Evolutionary conservation across 2,329 filamentous ascomycete species (phyloP).

Genomic region (Penicillium sp.): DNA sequence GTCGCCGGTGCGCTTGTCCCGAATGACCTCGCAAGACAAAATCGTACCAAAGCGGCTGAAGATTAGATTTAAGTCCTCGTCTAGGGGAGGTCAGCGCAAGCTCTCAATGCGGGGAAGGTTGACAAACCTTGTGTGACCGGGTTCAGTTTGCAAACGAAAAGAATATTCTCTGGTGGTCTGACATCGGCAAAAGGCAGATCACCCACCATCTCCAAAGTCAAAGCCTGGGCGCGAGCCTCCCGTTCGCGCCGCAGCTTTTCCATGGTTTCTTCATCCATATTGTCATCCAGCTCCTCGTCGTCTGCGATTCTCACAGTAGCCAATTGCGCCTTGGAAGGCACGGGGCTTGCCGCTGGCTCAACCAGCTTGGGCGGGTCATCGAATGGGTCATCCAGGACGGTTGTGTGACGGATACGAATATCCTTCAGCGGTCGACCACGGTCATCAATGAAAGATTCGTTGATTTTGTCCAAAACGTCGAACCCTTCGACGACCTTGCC

Average conservation of each 20-base stretch:
- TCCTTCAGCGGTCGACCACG: conserved; percentile 87
- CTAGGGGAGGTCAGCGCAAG: conserved; percentile 42
- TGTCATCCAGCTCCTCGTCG: conserved; percentile 77
- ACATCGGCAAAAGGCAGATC: conserved; percentile 97
- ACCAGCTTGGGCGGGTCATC: conserved; percentile 75
- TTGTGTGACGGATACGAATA: conserved; percentile 90
- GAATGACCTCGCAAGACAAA: conserved; percentile 91
- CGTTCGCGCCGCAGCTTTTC: conserved; percentile 82
- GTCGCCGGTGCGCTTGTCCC: conserved; percentile 90
- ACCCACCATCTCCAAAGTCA: conserved; percentile 97
- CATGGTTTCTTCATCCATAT: conserved; percentile 76
- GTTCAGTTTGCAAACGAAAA: conserved; percentile 98
- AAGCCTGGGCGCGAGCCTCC: conserved; percentile 88
- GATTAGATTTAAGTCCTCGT: conserved; percentile 91
- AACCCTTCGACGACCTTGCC: conserved; percentile 96
- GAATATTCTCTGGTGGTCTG: conserved; percentile 92
- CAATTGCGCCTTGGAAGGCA: conserved; percentile 80
- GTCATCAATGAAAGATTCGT: conserved; percentile 82
- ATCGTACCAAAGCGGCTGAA: conserved; percentile 97
- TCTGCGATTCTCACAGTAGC: conserved; percentile 90
- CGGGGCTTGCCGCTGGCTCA: conserved; percentile 76
- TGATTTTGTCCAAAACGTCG: conserved; percentile 90
- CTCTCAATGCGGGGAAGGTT: background rate
- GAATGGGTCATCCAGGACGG: conserved; percentile 89
- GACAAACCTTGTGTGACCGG: conserved; percentile 75